A percentile compares a stretch with the other conserved stretches of the same genome.
These are phyloP conservation scores for Tagetes patula DNA, from an alignment of 129 eudicot species.

Conservation along the genomic window DNA sequence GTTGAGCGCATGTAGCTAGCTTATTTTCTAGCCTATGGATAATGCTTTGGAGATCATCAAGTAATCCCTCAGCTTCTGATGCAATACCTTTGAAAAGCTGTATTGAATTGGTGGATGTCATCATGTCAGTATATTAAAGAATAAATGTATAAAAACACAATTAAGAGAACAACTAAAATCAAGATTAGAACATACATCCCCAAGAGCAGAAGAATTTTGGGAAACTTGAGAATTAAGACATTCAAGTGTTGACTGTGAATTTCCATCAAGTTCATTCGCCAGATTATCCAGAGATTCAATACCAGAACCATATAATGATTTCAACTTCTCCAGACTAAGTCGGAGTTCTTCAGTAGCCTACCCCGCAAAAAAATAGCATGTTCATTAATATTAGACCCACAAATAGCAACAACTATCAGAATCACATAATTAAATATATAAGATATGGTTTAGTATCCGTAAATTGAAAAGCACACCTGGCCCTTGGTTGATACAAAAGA, in stretches of 20 bases:
- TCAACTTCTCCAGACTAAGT: constrained; percentile 56
- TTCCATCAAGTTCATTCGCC: constrained; percentile 79
- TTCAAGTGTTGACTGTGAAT: constrained; percentile 69
- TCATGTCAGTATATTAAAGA: constrained; percentile 11
- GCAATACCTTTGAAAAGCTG: constrained; percentile 88
- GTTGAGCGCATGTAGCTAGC: constrained; percentile 65
- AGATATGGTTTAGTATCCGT: not conserved
- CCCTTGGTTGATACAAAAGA: constrained; percentile 82
- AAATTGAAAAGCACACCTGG: constrained; percentile 45
- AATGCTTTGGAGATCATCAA: constrained; percentile 75
- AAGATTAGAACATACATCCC: constrained; percentile 51
- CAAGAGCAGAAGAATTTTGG: constrained; percentile 80
- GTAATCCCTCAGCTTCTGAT: constrained; percentile 80
- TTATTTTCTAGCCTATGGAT: constrained; percentile 76
- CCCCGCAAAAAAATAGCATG: constrained; percentile 13
- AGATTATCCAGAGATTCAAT: constrained; percentile 71
- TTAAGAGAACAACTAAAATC: constrained; percentile 5
- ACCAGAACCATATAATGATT: constrained; percentile 79
- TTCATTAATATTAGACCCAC: constrained; percentile 1
- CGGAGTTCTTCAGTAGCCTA: constrained; percentile 92
- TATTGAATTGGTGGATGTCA: constrained; percentile 22
- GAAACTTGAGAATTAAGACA: constrained; percentile 79
- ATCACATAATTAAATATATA: not conserved
- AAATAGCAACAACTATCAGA: not conserved
- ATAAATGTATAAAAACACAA: constrained; percentile 9